Conservation (phyloP, 441 rosid genomes). For the Pelargonium fulgidum region DNA sequence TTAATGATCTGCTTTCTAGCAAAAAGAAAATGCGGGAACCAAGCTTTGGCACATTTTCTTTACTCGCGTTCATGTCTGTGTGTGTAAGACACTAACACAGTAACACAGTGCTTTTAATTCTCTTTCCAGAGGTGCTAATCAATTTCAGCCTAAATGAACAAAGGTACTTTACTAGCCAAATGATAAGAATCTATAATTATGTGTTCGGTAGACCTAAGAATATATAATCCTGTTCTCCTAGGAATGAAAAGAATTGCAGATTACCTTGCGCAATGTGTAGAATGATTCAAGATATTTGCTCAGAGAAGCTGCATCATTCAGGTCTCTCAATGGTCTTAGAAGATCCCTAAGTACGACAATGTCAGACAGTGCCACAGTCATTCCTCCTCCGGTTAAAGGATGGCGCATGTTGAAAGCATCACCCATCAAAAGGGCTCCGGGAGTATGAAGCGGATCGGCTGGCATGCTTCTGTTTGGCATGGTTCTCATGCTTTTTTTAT, state of each 20-base stretch:
- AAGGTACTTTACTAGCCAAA: no score
- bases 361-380: slow-evolving; percentile 26
- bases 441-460: slow-evolving; percentile 22
- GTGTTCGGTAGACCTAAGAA: background rate
- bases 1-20: no score
- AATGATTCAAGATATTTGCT: slow-evolving; percentile 24
- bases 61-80: no score
- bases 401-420: slow-evolving; percentile 29
- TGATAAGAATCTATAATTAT: no score
- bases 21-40: background rate
- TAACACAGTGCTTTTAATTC: no score
- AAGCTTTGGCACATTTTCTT: no score
- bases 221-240: no score
- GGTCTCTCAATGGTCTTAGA: slow-evolving; percentile 19
- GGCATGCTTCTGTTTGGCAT: slow-evolving; percentile 31
- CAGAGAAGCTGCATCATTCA: slow-evolving; percentile 21
- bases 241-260: background rate
- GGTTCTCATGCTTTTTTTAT: slow-evolving; percentile 22
- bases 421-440: slow-evolving; percentile 27
- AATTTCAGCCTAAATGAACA: no score
- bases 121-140: no score
- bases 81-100: no score
- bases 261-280: slow-evolving; percentile 25
- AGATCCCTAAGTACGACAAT: slow-evolving; percentile 19
- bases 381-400: slow-evolving; percentile 26